phyloP scores from a whole-genome alignment of 495 filamentous ascomycete genomes.

The Podospora conica region DNA sequence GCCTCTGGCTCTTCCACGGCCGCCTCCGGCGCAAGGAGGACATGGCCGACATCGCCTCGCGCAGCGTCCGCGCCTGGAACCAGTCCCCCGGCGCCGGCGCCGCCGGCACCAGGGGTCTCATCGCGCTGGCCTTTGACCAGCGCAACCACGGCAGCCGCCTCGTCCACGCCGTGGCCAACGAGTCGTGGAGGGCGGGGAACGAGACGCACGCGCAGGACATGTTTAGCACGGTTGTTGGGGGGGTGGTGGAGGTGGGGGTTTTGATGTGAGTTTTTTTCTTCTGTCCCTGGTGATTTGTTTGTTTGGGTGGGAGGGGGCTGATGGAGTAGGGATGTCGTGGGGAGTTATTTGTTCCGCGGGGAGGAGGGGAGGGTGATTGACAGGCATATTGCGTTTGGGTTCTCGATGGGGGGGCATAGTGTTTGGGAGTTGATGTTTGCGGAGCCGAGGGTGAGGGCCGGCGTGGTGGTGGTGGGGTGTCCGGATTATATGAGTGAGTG shows the following conservation, averaged over 20 bases:
- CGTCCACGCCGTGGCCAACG: constrained; percentile 54
- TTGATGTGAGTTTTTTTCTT: constrained; percentile 19
- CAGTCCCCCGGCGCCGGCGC: constrained; percentile 4
- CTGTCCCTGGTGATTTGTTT: neutral
- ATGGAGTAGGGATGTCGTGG: constrained; percentile 60
- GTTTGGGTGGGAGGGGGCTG: neutral
- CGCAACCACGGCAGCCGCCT: constrained; percentile 78
- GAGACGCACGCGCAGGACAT: constrained; percentile 80
- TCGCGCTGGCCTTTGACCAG: constrained; percentile 81
- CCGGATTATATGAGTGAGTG: constrained; percentile 69
- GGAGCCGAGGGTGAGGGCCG: constrained; percentile 70
- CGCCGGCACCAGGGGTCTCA: constrained; percentile 44
- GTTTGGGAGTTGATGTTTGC: constrained; percentile 76
- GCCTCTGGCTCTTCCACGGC: constrained; percentile 83
- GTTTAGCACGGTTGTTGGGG: constrained; percentile 60
- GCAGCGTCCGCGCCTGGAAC: constrained; percentile 34
- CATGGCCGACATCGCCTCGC: constrained; percentile 52
- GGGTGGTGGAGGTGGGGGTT: constrained; percentile 61
- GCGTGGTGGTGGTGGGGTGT: constrained; percentile 77
- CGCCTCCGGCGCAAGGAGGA: constrained; percentile 59
- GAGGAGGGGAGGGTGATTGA: constrained; percentile 45
- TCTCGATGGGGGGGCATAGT: constrained; percentile 83
- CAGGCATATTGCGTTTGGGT: constrained; percentile 68
- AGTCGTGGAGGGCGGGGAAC: constrained; percentile 76
- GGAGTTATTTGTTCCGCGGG: constrained; percentile 64